phyloP scores from a whole-genome alignment of 2,329 filamentous ascomycete genomes.

The Ophiosphaerella herpotricha region DNA sequence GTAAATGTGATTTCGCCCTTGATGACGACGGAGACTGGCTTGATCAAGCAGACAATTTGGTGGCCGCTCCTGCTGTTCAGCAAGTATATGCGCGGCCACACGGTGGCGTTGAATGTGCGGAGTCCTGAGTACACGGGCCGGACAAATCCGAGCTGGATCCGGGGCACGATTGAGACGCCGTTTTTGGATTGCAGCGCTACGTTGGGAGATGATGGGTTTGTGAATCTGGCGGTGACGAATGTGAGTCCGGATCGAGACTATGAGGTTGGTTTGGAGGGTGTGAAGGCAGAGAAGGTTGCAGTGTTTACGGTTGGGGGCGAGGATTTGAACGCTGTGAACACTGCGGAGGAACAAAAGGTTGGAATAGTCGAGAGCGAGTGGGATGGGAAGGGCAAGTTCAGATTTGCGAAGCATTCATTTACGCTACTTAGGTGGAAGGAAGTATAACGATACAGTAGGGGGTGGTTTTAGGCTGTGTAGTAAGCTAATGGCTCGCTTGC shows the following conservation, averaged over 20 bases:
- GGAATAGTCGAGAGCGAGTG: constrained; percentile 64
- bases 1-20: constrained; percentile 79
- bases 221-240: constrained; percentile 75
- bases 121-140: constrained; percentile 67
- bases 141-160: constrained; percentile 69
- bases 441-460: not conserved
- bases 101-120: constrained; percentile 68
- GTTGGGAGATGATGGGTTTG: constrained; percentile 62
- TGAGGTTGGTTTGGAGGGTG: constrained; percentile 63
- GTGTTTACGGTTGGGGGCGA: constrained; percentile 68
- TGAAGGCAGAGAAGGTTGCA: constrained; percentile 53
- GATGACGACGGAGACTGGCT: constrained; percentile 68
- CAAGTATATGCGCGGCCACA: constrained; percentile 74
- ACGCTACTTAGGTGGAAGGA: constrained; percentile 66
- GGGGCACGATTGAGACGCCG: constrained; percentile 68
- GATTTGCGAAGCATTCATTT: constrained; percentile 71
- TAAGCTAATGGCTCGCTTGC: too few relatives aligned
- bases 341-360: constrained; percentile 65
- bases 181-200: constrained; percentile 71
- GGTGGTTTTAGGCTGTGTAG: too few relatives aligned
- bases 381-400: constrained; percentile 65
- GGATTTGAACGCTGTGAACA: constrained; percentile 64
- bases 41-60: constrained; percentile 75
- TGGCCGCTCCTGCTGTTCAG: constrained; percentile 73
- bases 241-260: constrained; percentile 65